Evolutionary conservation across 345 rosid species (phyloP), one percentile per base, ranked within the genome.

Genomic region (Citrus sp.): DNA sequence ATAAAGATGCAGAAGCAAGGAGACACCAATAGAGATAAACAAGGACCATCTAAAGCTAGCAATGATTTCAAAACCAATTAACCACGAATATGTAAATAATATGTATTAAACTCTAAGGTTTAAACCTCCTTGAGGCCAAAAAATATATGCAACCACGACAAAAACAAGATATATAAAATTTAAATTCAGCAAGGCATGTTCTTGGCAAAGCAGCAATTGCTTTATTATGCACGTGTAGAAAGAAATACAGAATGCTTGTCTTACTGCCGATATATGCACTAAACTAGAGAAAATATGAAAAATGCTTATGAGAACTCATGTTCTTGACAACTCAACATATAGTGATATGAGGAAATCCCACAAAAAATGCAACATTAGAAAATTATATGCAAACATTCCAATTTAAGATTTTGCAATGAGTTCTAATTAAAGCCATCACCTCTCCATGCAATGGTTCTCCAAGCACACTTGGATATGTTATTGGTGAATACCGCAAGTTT

Each of bases 391-490:
- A 5, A 32, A 63, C n/a, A 75, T 40, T 46, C 2, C 22, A 75
- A 46, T 49, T 21, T 22, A 46, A 28, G 35, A n/a, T 49, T 49
- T 65, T 60, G 22, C 0, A 61, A 38, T 13, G 75, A 67, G 34
- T 35, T 27, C 24, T 30, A 79, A 76, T 68, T 58, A 61, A 83
- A 78, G 72, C 68, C 67, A 80, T 85, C 74, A 94, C 99, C 99
- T 96, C 99, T 87, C 99, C 98, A 79, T 90, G 90, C 62, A 96
- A 86, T 34, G 98, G 98, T 84, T 96, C 99, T 77, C 99, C 98
- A 72, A 96, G 97, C 56, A 96, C 98, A 82, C 98, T 96, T 68
- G 98, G 97, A 84, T 96, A 94, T 64, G 99, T 94, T 80, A 96
- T 93, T 25, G 99, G 99, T 62, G 99, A 94, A 85, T 84, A 85